Percentiles rank a stretch among this genome's conserved stretches.
Evolutionary conservation across 2,329 filamentous ascomycete genomes (phyloP).

Genomic region (Coniella lustricola): DNA sequence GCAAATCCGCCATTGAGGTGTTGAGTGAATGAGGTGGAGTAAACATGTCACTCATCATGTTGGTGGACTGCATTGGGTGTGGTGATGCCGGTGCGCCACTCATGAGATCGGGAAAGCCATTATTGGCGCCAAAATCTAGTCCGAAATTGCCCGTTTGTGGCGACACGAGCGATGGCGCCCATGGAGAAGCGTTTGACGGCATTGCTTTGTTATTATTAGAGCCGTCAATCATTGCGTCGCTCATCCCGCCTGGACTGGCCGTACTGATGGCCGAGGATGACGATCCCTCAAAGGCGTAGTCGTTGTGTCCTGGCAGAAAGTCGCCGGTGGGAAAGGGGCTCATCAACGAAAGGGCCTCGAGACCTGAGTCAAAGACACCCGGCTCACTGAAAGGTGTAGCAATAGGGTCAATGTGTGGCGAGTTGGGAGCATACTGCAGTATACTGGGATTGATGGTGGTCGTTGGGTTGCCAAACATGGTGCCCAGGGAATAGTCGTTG

Average conservation of each 20-base stretch:
- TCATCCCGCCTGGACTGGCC: conserved; percentile 83
- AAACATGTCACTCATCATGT: conserved; percentile 70
- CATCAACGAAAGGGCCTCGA: conserved; percentile 35
- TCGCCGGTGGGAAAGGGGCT: conserved; percentile 49
- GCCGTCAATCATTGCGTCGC: conserved; percentile 85
- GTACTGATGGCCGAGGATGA: conserved; percentile 95
- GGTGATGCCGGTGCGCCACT: conserved; percentile 68
- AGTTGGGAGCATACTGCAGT: conserved; percentile 72
- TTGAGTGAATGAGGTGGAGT: conserved; percentile 59
- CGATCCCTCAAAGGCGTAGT: conserved; percentile 82
- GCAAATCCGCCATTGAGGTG: conserved; percentile 46
- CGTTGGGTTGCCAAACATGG: conserved; percentile 52
- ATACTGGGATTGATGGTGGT: conserved; percentile 64
- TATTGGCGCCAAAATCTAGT: conserved; percentile 64
- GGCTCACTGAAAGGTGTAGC: conserved; percentile 55
- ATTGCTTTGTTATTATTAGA: conserved; percentile 58
- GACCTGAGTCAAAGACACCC: conserved; percentile 25
- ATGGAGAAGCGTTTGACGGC: conserved; percentile 51
- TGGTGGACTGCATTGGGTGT: conserved; percentile 64
- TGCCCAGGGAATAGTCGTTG: conserved; percentile 62
- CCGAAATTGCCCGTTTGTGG: conserved; percentile 63
- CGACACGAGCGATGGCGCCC: conserved; percentile 63
- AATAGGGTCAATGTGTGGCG: conserved; percentile 58
- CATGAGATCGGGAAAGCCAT: conserved; percentile 64
- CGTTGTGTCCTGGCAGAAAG: conserved; percentile 62